These are phyloP conservation scores for Metroxylon sagu DNA, from an alignment of 176 grass and related monocot species.

Conservation along the genomic window DNA sequence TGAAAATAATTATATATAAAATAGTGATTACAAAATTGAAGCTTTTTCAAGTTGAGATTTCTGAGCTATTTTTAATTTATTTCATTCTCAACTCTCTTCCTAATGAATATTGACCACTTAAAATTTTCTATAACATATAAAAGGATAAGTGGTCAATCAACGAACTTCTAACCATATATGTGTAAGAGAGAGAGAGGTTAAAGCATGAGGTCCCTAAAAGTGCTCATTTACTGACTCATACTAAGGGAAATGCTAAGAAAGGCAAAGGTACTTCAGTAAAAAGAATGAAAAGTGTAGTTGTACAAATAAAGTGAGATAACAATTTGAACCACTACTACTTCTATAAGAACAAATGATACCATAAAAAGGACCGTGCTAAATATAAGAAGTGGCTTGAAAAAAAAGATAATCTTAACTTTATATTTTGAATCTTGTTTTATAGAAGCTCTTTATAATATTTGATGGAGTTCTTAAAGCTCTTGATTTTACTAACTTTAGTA, in stretches of 20 bases:
- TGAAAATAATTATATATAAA: no score
- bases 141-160: not conserved
- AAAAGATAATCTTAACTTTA: not conserved
- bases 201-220: no score
- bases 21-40: no score
- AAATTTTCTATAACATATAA: slow-evolving; percentile 4
- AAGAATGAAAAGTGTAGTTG: not conserved
- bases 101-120: not conserved
- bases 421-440: no score
- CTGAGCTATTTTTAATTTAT: not conserved
- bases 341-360: slow-evolving; percentile 1
- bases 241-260: not conserved
- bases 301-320: not conserved
- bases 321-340: not conserved
- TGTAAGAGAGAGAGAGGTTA: no score
- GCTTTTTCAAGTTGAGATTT: not conserved
- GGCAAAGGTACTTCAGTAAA: not conserved
- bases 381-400: not conserved
- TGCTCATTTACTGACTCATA: no score
- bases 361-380: not conserved
- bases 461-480: not conserved
- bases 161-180: no score
- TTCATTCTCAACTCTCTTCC: slow-evolving; percentile 4
- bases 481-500: not conserved
- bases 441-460: not conserved